These are phyloP conservation scores for Limonium bicolor DNA, from an alignment of 148 eudicot species.

Conservation along the genomic window DNA sequence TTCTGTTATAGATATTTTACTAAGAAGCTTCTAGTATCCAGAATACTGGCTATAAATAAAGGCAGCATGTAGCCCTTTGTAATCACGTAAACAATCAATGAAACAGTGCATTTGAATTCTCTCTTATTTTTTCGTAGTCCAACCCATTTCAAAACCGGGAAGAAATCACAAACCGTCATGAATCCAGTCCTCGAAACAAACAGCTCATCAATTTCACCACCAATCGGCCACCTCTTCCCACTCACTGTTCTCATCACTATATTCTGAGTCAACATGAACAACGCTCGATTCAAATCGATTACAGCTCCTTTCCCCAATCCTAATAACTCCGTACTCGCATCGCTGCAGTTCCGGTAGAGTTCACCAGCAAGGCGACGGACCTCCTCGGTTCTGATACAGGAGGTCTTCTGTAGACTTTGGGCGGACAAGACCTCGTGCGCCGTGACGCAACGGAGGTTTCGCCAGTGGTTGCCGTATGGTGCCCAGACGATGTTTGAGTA, in stretches of 20 bases:
- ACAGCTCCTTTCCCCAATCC: not conserved
- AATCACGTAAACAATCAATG: no score
- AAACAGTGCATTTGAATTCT: no score
- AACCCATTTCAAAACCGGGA: not conserved
- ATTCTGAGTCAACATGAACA: constrained; percentile 17
- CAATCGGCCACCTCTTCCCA: constrained; percentile 10
- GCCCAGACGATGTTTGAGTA: constrained; percentile 12
- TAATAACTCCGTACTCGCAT: not conserved
- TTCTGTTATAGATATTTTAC: no score
- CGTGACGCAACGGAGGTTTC: constrained; percentile 15
- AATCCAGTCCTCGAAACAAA: no score
- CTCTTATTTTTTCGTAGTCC: no score
- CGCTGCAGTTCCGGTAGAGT: not conserved
- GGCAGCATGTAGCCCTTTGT: no score
- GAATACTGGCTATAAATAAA: no score
- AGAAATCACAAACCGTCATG: not conserved
- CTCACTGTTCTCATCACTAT: constrained; percentile 24
- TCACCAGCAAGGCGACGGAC: constrained; percentile 9
- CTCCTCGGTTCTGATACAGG: constrained; percentile 10
- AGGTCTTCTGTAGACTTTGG: constrained; percentile 12
- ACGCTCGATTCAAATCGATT: constrained; percentile 14
- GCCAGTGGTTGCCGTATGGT: constrained; percentile 21
- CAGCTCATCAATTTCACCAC: constrained; percentile 3
- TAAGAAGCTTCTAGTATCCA: no score
- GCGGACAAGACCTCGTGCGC: constrained; percentile 18